Evolutionary conservation across 73 alveolate genomes (phyloP).

Genomic region (Paramecium tetraurelia): DNA sequence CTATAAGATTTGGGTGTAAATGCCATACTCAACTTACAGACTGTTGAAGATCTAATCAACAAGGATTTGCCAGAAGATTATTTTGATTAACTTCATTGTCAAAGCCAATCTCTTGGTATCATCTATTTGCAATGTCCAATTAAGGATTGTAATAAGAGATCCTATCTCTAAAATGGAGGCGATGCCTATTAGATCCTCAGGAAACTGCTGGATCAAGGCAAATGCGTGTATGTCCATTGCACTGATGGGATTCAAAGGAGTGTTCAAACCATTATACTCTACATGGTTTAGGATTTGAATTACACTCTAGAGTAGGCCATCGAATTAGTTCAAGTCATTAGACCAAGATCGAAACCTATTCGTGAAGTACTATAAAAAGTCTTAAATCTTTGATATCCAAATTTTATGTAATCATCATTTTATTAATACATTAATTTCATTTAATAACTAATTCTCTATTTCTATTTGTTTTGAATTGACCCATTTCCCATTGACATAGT

Average conservation of each 20-base stretch:
- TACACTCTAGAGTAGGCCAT: background rate
- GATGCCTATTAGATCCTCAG: background rate
- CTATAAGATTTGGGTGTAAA: background rate
- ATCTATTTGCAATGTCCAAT: background rate
- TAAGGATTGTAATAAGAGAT: background rate
- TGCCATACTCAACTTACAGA: constrained; percentile 6
- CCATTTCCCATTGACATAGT: constrained; percentile 30
- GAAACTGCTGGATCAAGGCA: background rate
- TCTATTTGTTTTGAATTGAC: background rate
- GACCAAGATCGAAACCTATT: constrained; percentile 5
- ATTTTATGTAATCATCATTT: background rate
- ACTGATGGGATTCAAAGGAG: constrained; percentile 37
- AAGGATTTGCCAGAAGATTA: constrained; percentile 17
- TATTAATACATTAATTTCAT: background rate
- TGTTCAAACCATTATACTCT: background rate
- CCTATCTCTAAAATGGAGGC: background rate
- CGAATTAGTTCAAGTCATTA: background rate
- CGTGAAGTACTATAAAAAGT: background rate
- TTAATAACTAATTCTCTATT: background rate
- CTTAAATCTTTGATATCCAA: background rate
- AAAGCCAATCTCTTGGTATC: background rate
- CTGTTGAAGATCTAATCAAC: background rate
- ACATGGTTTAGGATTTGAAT: background rate
- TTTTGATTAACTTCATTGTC: background rate
- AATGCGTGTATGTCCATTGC: background rate